A percentile compares a stretch with the other conserved stretches of the same genome.
Evolutionary conservation across 345 rosid genomes (phyloP).

Genomic region (Lenwebbia sp.): DNA sequence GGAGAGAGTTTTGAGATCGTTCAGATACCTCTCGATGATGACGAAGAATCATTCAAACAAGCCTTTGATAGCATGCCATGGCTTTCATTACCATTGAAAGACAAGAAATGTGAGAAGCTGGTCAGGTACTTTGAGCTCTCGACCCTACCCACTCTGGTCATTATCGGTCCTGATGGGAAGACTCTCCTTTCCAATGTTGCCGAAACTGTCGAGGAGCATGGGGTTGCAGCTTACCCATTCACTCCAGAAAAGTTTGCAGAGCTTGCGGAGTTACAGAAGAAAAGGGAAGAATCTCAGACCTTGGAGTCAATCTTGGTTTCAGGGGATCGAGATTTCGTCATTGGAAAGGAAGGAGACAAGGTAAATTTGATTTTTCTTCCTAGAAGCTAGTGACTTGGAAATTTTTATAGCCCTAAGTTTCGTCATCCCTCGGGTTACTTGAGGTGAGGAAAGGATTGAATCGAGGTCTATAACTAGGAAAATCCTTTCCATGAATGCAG

Average conservation of each 20-base stretch:
- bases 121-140: constrained; percentile 3
- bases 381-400: neutral
- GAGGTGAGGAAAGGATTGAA: neutral
- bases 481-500: neutral
- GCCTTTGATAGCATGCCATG: constrained; percentile 8
- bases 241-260: constrained; percentile 8
- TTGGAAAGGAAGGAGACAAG: constrained; percentile 9
- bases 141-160: constrained; percentile 11
- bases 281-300: constrained; percentile 6
- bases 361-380: neutral
- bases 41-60: neutral
- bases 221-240: constrained; percentile 10
- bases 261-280: constrained; percentile 15
- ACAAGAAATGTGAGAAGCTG: neutral
- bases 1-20: constrained; percentile 14
- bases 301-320: constrained; percentile 10
- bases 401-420: neutral
- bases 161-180: constrained; percentile 13
- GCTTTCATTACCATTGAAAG: constrained; percentile 10
- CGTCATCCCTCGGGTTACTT: neutral
- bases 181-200: constrained; percentile 3
- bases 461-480: neutral
- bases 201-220: constrained; percentile 8
- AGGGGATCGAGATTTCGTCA: constrained; percentile 9
- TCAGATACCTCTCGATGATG: constrained; percentile 4